phyloP scores from a whole-genome alignment of 2,329 filamentous ascomycete genomes.

The Mycogone perniciosa region DNA sequence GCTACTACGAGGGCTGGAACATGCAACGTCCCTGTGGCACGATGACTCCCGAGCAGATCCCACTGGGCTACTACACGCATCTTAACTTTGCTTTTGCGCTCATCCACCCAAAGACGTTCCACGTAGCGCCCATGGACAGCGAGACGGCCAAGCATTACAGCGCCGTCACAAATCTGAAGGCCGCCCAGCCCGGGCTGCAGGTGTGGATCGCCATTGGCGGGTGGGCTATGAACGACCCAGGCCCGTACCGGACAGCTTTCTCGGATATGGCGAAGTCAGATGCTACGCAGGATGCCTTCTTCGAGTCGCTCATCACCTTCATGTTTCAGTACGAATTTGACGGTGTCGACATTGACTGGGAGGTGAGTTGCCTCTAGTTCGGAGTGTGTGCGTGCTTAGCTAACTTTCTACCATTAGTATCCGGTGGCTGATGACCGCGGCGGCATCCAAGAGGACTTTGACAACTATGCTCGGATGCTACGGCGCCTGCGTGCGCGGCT shows the following conservation, averaged over 20 bases:
- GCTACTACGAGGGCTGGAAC: slow-evolving; percentile 29
- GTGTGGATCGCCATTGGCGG: slow-evolving; percentile 16
- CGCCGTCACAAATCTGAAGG: slow-evolving; percentile 3
- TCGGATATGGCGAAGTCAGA: slow-evolving; percentile 19
- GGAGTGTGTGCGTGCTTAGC: too few species aligned
- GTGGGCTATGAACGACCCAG: slow-evolving; percentile 30
- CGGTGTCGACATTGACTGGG: slow-evolving; percentile 27
- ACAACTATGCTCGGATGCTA: slow-evolving; percentile 20
- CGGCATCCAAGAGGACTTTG: slow-evolving; percentile 19
- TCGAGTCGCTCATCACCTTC: slow-evolving; percentile 26
- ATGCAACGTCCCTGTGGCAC: slow-evolving; percentile 17
- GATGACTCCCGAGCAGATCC: slow-evolving; percentile 22
- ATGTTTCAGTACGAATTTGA: slow-evolving; percentile 24
- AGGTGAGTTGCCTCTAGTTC: too few species aligned
- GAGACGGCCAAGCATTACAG: slow-evolving; percentile 8
- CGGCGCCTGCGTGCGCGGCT: slow-evolving; percentile 14
- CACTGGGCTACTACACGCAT: slow-evolving; percentile 23
- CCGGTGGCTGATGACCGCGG: slow-evolving; percentile 21
- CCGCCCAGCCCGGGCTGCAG: not conserved
- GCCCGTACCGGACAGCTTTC: slow-evolving; percentile 18
- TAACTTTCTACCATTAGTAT: slow-evolving; percentile 15
- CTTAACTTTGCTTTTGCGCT: slow-evolving; percentile 30
- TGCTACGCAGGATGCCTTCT: slow-evolving; percentile 28
- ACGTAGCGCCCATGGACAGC: slow-evolving; percentile 3
- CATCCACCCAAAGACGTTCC: slow-evolving; percentile 27